Evolutionary conservation across 176 grass and related monocot genomes (phyloP), one percentile per base, ranked within the genome.

Genomic region (Aegilops umbellulata): DNA sequence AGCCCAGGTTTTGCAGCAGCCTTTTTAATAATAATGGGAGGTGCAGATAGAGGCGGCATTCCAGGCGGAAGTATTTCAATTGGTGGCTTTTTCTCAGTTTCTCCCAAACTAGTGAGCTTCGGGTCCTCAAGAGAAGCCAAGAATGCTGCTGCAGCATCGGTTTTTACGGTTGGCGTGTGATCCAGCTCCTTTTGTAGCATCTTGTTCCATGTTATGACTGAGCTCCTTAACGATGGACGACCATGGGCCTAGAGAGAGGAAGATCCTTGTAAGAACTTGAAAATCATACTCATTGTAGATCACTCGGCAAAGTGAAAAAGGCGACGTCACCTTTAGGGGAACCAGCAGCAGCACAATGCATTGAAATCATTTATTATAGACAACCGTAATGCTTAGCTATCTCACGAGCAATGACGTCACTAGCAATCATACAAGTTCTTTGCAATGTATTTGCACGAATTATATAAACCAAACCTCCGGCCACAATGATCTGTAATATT

Each of bases 21-120:
- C 55, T 92, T 91, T 78, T 94, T 96, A 77, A 96, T 93, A 23
- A 93, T 87, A 8, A 99, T 94, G 24, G 97, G 92, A 82, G 92
- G 91, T 58, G 97, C 94, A 27, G 93, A 92, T 55, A 99, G 84
- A 78, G 97, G 95, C 30, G 97, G 80, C 97, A 99, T 99, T 23
- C 97, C 97, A 82, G 94, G 97, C 80, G 94, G 97, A 62, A 99
- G 94, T 74, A 99, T 99, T 88, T 94, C 97, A 16, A 99, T 96
- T n/a, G 94, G 97, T 86, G 94, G 67, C 51, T 93, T 99, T 87
- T 96, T 99, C 60, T 69, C 94, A 1, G 88, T 84, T 84, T 99
- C 94, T 29, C 90, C 92, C 79, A 99, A 80, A 58, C 90, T 93
- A 29, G 92, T 96, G 22, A 99, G 85, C 75, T 99, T 96, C 61